Percentiles rank a stretch among this genome's conserved stretches.
phyloP scores from a whole-genome alignment of 495 filamentous ascomycete genomes.

The Aspergillus wentii region DNA sequence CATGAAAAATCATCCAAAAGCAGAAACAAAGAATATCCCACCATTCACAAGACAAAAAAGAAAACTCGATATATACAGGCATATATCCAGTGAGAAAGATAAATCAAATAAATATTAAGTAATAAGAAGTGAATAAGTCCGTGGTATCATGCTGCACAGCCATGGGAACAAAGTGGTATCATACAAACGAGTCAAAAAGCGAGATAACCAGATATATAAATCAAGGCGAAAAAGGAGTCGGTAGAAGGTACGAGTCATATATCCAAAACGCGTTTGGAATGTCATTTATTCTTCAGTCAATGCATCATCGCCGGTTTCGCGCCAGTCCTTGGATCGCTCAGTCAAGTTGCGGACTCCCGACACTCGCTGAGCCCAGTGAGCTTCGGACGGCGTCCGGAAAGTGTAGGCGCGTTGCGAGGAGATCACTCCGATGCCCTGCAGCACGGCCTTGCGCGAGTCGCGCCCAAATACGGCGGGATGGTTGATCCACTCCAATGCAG shows the following conservation, averaged over 20 bases:
- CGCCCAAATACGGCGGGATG: slow-evolving; percentile 93
- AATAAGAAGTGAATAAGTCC: slow-evolving; percentile 27
- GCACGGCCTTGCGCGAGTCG: slow-evolving; percentile 92
- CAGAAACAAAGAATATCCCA: no score
- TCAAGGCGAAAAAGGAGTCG: slow-evolving; percentile 6
- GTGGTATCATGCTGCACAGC: slow-evolving; percentile 39
- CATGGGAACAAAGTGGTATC: slow-evolving; percentile 47
- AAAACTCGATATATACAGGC: slow-evolving; percentile 6
- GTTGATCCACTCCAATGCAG: slow-evolving; percentile 97
- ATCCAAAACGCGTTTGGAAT: no score
- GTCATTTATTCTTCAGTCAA: slow-evolving; percentile 68
- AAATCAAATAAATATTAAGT: slow-evolving; percentile 15
- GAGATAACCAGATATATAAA: slow-evolving; percentile 3
- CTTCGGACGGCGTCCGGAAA: slow-evolving; percentile 81
- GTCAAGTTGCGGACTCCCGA: slow-evolving; percentile 71
- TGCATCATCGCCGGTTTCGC: slow-evolving; percentile 76
- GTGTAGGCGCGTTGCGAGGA: slow-evolving; percentile 92
- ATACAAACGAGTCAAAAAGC: slow-evolving; percentile 22
- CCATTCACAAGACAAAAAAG: no score
- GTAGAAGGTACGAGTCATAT: slow-evolving; percentile 2
- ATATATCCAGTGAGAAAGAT: slow-evolving; percentile 4
- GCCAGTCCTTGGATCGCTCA: slow-evolving; percentile 77
- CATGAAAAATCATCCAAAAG: no score
- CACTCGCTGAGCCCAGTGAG: slow-evolving; percentile 78
- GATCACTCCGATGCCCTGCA: slow-evolving; percentile 95